Conservation (phyloP, 164 flowering plant species). For the Magnolia sinica region DNA sequence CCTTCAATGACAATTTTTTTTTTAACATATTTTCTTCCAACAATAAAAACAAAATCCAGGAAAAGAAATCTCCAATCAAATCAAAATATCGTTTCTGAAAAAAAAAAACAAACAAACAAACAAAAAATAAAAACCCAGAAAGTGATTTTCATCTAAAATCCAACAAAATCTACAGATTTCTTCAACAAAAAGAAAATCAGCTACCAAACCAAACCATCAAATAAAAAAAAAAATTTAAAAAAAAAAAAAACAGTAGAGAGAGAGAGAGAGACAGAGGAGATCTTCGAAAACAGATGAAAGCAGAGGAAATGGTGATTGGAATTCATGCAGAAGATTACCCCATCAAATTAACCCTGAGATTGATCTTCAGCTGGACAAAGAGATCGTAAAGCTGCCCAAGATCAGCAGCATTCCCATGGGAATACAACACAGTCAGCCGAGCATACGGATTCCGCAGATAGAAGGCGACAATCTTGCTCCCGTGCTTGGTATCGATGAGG, state of each 20-base stretch:
- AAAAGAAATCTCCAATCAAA: constrained; percentile 3
- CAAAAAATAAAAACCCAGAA: constrained; percentile 4
- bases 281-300: background rate
- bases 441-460: constrained; percentile 79
- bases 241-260: background rate
- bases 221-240: no score
- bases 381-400: constrained; percentile 93
- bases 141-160: background rate
- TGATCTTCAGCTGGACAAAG: constrained; percentile 86
- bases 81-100: background rate
- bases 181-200: background rate
- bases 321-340: constrained; percentile 47
- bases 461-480: constrained; percentile 85
- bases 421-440: constrained; percentile 78
- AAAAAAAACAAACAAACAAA: background rate
- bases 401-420: constrained; percentile 98
- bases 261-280: background rate
- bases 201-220: background rate
- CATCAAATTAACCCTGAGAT: constrained; percentile 88
- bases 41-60: background rate
- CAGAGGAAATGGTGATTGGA: no score
- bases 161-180: no score
- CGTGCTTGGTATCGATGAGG: constrained; percentile 60
- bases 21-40: background rate
- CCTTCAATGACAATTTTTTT: no score